Conservation (phyloP, 2,329 filamentous ascomycete genomes). For the Cladophialophora carrionii region DNA sequence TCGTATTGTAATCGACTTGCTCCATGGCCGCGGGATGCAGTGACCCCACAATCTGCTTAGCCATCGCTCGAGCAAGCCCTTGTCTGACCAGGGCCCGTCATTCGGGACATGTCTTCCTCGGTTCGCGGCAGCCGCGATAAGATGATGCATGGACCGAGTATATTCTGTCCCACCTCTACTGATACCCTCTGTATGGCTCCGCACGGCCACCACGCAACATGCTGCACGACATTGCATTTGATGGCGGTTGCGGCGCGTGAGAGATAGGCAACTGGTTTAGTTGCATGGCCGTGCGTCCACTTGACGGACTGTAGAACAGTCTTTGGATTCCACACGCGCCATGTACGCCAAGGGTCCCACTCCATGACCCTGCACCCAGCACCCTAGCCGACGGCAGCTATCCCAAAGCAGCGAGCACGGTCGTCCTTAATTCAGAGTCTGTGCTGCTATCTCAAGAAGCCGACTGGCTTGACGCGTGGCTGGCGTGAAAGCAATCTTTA, state of each 20-base stretch:
- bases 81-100: neutral
- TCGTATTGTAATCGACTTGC: neutral
- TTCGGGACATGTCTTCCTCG: neutral
- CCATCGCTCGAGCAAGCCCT: neutral
- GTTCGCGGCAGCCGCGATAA: neutral
- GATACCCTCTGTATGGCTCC: neutral
- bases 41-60: neutral
- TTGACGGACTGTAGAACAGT: neutral
- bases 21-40: neutral
- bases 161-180: neutral
- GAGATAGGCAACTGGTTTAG: neutral
- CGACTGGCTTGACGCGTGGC: neutral
- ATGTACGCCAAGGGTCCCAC: neutral
- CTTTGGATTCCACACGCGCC: neutral
- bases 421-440: neutral
- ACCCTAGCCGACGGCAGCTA: neutral
- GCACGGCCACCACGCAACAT: neutral
- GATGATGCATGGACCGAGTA: neutral
- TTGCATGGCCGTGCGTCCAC: no score
- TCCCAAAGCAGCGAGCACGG: neutral
- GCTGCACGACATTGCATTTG: neutral
- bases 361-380: neutral
- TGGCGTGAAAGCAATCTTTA: neutral
- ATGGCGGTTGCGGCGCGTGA: neutral
- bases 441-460: neutral